These are phyloP conservation scores for Exserohilum turcica DNA, from an alignment of 2,329 filamentous ascomycete genomes.

Conservation along the genomic window DNA sequence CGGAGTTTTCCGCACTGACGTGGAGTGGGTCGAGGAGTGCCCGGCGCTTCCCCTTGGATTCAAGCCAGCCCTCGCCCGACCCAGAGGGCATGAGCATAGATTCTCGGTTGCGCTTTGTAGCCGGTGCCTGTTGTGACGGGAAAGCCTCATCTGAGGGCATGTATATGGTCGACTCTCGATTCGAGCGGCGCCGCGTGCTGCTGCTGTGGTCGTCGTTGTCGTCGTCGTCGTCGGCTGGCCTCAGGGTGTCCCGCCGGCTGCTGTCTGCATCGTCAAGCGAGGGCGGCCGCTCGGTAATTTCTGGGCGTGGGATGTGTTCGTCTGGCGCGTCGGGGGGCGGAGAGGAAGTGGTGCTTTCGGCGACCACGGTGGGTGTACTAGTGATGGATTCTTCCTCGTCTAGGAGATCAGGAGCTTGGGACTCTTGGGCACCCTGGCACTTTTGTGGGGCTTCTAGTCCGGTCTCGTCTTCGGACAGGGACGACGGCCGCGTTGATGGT, in stretches of 20 bases:
- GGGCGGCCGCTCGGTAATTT: constrained; percentile 11
- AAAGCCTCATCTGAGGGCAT: constrained; percentile 27
- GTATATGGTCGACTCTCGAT: constrained; percentile 42
- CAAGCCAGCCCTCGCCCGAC: constrained; percentile 34
- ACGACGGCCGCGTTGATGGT: constrained; percentile 48
- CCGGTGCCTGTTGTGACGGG: constrained; percentile 21
- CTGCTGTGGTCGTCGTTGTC: no score
- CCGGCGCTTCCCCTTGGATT: constrained; percentile 47
- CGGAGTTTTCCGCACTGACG: constrained; percentile 46
- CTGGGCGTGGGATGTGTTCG: constrained; percentile 10
- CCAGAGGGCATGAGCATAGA: constrained; percentile 34
- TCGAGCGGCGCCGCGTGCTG: constrained; percentile 31
- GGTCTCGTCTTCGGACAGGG: constrained; percentile 46
- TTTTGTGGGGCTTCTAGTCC: constrained; percentile 26
- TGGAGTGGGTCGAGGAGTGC: constrained; percentile 50
- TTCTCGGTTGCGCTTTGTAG: constrained; percentile 33
- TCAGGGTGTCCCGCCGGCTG: constrained; percentile 24
- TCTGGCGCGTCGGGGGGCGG: constrained; percentile 28
- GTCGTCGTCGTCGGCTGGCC: constrained; percentile 20
- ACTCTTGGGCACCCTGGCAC: constrained; percentile 15
- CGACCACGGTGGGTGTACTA: constrained; percentile 45
- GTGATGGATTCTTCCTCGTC: constrained; percentile 42
- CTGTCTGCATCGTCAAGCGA: constrained; percentile 17
- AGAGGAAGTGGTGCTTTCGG: constrained; percentile 34
- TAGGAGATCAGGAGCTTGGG: constrained; percentile 21